These are phyloP conservation scores for Botrytis tulipae DNA, from an alignment of 2,329 filamentous ascomycete genomes.

Conservation along the genomic window DNA sequence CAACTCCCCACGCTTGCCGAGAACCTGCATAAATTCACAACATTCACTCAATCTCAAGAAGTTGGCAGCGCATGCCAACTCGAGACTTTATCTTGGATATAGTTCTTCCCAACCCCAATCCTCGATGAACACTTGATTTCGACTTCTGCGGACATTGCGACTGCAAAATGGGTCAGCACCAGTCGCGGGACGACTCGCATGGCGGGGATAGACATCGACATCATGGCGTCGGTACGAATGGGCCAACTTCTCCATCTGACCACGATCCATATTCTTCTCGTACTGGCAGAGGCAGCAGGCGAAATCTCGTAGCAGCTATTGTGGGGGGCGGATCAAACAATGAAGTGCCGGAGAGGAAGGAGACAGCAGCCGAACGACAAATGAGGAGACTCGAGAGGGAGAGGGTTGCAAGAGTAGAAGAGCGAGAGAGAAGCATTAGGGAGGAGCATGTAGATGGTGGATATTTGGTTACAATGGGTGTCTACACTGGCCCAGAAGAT, in stretches of 20 bases:
- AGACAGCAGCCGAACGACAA: constrained; percentile 90
- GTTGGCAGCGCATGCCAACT: constrained; percentile 9
- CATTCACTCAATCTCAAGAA: constrained; percentile 24
- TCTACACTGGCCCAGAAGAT: constrained; percentile 89
- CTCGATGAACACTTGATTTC: constrained; percentile 35
- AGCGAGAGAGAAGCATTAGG: constrained; percentile 83
- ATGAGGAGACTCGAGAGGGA: constrained; percentile 82
- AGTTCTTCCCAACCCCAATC: background rate
- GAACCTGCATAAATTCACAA: constrained; percentile 31
- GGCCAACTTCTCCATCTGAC: constrained; percentile 31
- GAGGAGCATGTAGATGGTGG: constrained; percentile 95
- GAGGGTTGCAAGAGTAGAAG: constrained; percentile 69
- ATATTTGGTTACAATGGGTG: constrained; percentile 88
- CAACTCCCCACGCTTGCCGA: constrained; percentile 33
- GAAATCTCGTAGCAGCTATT: constrained; percentile 38
- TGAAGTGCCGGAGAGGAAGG: constrained; percentile 55
- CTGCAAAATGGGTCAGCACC: constrained; percentile 38
- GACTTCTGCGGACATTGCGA: constrained; percentile 29
- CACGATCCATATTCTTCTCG: constrained; percentile 33
- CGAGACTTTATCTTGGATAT: constrained; percentile 20
- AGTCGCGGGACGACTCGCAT: constrained; percentile 35
- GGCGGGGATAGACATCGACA: constrained; percentile 26
- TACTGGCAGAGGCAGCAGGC: constrained; percentile 34
- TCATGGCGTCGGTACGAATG: constrained; percentile 26
- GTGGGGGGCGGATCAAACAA: constrained; percentile 33